These are phyloP conservation scores for California macrophylla DNA, from an alignment of 441 rosid genomes.

Conservation along the genomic window DNA sequence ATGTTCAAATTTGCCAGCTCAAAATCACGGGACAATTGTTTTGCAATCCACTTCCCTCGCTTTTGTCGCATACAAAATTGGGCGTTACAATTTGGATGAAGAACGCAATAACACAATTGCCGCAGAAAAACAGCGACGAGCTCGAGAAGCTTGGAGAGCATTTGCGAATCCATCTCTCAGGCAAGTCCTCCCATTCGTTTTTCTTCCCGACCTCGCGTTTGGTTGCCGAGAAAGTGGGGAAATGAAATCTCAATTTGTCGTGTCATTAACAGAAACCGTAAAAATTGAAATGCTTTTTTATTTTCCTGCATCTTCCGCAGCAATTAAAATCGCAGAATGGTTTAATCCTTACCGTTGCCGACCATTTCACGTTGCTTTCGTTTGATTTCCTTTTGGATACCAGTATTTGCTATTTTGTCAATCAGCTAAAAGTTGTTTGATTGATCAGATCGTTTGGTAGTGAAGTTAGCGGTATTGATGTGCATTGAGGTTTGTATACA, in stretches of 20 bases:
- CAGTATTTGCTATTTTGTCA: neutral
- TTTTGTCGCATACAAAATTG: neutral
- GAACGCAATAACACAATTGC: neutral
- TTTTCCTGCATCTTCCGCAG: neutral
- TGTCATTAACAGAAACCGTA: neutral
- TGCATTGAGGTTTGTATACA: neutral
- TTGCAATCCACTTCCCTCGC: neutral
- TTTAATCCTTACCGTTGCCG: neutral
- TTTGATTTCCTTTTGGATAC: neutral
- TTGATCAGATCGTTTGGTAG: neutral
- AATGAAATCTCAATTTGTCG: neutral
- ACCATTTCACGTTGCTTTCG: neutral
- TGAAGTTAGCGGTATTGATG: neutral
- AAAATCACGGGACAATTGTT: too few relatives aligned
- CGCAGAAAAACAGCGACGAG: neutral
- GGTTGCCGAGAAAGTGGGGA: neutral
- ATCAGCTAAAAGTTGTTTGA: neutral
- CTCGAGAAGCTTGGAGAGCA: neutral
- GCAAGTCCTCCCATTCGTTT: neutral
- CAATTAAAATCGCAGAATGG: neutral
- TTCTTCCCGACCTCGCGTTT: neutral
- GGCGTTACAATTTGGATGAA: neutral
- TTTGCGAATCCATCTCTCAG: constrained; percentile 1
- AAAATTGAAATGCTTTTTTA: neutral
- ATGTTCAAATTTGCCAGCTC: too few relatives aligned